These are phyloP conservation scores for Podaxis mareebaensis DNA, from an alignment of 768 basidiomycete genomes.

Conservation along the genomic window DNA sequence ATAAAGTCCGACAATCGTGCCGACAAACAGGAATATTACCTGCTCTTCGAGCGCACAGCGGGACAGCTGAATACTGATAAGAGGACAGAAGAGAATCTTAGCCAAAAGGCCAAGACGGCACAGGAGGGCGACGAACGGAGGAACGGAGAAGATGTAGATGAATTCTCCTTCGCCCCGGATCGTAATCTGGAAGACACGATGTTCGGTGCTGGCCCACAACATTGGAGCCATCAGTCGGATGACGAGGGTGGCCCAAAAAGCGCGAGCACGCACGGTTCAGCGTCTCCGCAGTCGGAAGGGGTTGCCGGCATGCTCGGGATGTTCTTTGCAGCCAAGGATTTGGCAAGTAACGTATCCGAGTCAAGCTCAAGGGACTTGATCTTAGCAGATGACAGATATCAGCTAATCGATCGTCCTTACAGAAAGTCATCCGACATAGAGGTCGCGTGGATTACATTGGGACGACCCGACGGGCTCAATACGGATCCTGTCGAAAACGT, in stretches of 20 bases:
- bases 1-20: neutral
- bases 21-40: neutral
- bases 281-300: neutral
- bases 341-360: neutral
- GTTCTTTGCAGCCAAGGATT: neutral
- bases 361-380: constrained; percentile 1
- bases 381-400: constrained; percentile 4
- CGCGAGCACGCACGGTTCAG: neutral
- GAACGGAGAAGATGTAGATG: neutral
- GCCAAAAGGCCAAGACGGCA: neutral
- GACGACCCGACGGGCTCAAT: neutral
- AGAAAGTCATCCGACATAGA: neutral
- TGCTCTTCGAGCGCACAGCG: neutral
- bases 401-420: neutral
- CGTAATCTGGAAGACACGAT: neutral
- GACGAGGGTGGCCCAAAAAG: neutral
- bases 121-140: neutral
- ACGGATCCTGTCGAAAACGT: neutral
- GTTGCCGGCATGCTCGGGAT: neutral
- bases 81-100: neutral
- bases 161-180: neutral
- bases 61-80: constrained; percentile 1
- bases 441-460: neutral
- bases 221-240: neutral
- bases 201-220: neutral